Evolutionary conservation across 176 grass and related monocot species (phyloP), one percentile per base, ranked within the genome.

Genomic region (Oryza nivara): DNA sequence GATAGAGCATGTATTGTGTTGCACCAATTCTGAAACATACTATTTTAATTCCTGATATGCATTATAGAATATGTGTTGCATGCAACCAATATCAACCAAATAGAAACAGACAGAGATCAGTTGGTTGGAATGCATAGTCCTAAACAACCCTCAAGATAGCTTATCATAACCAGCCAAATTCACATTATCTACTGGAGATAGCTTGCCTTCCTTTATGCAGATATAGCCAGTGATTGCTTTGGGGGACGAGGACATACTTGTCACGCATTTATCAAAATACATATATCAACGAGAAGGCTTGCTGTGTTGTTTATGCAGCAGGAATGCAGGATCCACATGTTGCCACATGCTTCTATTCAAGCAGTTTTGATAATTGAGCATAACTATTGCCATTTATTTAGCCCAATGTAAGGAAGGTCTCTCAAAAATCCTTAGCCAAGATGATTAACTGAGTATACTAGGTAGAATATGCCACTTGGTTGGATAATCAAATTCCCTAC

Each of bases 131-230:
- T 17, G 40, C 49, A 45, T 67, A 49, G 25, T 76, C 52, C 5
- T 26, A 6, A 51, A 52, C 20, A 79, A 71, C 15, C 54, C 28
- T 65, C 65, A 41, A 70, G 32, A 76, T 6, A 85, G 64, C 16
- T 17, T 7, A 77, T 54, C 72, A 86, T 8, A 85, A 64, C 28
- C 16, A 70, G 20, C 0, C 43, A 81, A 75, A 76, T 71, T 51
- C 44, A 72, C 52, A 41, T 63, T 76, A 65, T 44, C n/a, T 34
- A 51, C 13, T 34, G 56, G 45, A 72, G 34, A 89, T 1, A 74
- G 26, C 36, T 45, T 69, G 71, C 8, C 70, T 61, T 36, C 73
- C 34, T 76, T 77, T 82, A 34, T 77, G 44, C 25, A 40, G 32
- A 82, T 65, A 48, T 65, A 46, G 25, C 44, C 48, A 84, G 49